Conservation (phyloP, 257 asterid genomes). For the Nicotiana otophora region DNA sequence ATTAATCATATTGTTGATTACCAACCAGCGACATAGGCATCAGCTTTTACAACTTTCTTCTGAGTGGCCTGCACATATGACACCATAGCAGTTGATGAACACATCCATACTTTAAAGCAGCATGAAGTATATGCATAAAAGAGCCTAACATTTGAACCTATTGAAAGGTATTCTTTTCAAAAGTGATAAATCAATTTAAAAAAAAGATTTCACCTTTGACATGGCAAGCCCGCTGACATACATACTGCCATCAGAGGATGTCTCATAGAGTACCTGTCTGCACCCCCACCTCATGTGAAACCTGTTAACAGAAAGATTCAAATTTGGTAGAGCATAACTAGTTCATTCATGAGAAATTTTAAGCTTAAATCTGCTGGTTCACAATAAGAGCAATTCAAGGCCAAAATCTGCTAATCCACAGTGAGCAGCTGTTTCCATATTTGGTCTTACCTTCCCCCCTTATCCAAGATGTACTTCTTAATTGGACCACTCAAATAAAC, state of each 20-base stretch:
- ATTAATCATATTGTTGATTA: conserved; percentile 14
- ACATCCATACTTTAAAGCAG: neutral
- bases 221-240: conserved; percentile 82
- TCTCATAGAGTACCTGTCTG: conserved; percentile 78
- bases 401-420: neutral
- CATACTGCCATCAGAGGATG: conserved; percentile 63
- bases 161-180: neutral
- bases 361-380: conserved; percentile 5
- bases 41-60: conserved; percentile 79
- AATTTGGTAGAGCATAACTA: conserved; percentile 1
- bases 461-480: conserved; percentile 68
- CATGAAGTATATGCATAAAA: neutral
- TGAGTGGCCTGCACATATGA: conserved; percentile 74
- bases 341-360: conserved; percentile 7
- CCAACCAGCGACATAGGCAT: conserved; percentile 96
- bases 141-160: neutral
- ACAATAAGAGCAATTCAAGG: neutral
- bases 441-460: conserved; percentile 78
- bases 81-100: neutral
- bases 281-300: conserved; percentile 99
- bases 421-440: neutral
- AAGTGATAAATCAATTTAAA: neutral
- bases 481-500: conserved; percentile 96
- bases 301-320: conserved; percentile 35
- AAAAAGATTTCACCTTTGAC: conserved; percentile 61